phyloP scores from a whole-genome alignment of 257 asterid genomes.

The Solanum paucissectum region DNA sequence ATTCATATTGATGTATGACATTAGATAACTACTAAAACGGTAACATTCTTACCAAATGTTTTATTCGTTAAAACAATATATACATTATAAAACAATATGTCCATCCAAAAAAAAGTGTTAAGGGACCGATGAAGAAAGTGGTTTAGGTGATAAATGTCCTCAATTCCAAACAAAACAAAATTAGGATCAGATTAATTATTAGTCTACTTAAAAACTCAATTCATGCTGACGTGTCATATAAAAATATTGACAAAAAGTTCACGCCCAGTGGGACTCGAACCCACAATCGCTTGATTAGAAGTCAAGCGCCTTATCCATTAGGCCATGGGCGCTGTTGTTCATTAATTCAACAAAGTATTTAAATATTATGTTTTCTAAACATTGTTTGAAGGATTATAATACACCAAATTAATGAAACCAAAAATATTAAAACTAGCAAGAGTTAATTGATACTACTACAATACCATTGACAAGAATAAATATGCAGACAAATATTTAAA shows the following conservation, averaged over 20 bases:
- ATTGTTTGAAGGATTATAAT: not conserved
- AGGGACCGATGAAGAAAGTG: too few species aligned
- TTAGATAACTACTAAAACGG: accelerated
- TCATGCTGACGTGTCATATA: not conserved
- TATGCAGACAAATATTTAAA: not conserved
- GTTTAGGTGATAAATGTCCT: too few species aligned
- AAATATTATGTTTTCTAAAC: accelerated
- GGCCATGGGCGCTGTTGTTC: not conserved
- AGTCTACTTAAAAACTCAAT: too few species aligned
- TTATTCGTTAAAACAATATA: too few species aligned
- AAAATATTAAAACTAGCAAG: not conserved
- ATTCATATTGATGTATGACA: too few species aligned
- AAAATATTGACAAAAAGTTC: not conserved
- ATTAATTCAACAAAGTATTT: accelerated
- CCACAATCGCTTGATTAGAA: not conserved
- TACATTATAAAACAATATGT: too few species aligned
- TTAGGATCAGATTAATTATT: too few species aligned
- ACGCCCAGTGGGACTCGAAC: not conserved
- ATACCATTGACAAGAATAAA: not conserved
- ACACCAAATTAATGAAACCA: not conserved
- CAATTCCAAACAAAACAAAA: too few species aligned
- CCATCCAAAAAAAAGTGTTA: too few species aligned
- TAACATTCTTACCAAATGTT: too few species aligned
- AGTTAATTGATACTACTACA: not conserved
- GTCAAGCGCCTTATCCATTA: not conserved